These are phyloP conservation scores for Dothidotthia symphoricarpi DNA, from an alignment of 2,329 filamentous ascomycete species.

Conservation along the genomic window DNA sequence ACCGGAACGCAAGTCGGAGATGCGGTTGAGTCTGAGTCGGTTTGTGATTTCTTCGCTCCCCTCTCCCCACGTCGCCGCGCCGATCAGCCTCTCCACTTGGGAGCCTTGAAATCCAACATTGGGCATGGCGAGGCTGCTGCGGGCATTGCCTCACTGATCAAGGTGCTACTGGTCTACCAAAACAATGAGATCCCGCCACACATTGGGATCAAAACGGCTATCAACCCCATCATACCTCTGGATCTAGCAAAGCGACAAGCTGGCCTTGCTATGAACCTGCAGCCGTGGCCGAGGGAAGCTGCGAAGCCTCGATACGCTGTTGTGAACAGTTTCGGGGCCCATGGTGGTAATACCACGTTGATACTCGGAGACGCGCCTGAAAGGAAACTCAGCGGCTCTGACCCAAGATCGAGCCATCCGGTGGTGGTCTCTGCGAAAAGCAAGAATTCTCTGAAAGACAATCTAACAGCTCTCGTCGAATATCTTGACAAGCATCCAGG, in stretches of 20 bases:
- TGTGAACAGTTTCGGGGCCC: slow-evolving; percentile 43
- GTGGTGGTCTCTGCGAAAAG: slow-evolving; percentile 15
- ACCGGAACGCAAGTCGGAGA: slow-evolving; percentile 34
- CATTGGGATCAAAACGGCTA: slow-evolving; percentile 63
- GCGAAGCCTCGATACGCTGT: slow-evolving; percentile 14
- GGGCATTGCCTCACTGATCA: slow-evolving; percentile 33
- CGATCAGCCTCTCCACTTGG: slow-evolving; percentile 19
- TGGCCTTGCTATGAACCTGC: too few relatives aligned
- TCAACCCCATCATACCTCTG: slow-evolving; percentile 59
- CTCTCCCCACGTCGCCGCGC: neutral
- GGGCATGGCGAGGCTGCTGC: slow-evolving; percentile 39
- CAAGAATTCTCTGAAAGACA: slow-evolving; percentile 9
- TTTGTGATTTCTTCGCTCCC: slow-evolving; percentile 20
- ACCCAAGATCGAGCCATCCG: slow-evolving; percentile 13
- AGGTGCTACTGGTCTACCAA: slow-evolving; percentile 38
- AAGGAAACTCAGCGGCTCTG: neutral
- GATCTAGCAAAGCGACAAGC: slow-evolving; percentile 56
- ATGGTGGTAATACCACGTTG: slow-evolving; percentile 39
- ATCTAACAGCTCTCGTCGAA: slow-evolving; percentile 7
- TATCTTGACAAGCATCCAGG: slow-evolving; percentile 10
- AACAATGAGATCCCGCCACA: slow-evolving; percentile 55
- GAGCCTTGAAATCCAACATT: slow-evolving; percentile 35
- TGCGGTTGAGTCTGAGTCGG: slow-evolving; percentile 15
- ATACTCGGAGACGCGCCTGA: slow-evolving; percentile 23
- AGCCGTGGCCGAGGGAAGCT: slow-evolving; percentile 13